Base-by-base conservation (phyloP, 2,329 filamentous ascomycete species). In the Hypoxylon sp. region DNA sequence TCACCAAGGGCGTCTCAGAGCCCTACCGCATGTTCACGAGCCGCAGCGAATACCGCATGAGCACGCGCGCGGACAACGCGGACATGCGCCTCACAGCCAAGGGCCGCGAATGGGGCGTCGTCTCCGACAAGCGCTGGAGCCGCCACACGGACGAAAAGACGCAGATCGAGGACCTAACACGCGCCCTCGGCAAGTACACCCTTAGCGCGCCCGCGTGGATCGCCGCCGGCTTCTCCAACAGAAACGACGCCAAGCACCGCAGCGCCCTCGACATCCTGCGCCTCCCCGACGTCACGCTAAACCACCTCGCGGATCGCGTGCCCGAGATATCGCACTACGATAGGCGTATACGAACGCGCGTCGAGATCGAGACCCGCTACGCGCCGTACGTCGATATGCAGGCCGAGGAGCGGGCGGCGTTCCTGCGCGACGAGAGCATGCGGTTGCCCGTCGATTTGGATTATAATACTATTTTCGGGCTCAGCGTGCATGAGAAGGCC, bases 1-100 rank as follows among this genome's bases (percentile, higher is more conserved):
- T 97, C 77, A 98, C 95, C 22, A 98, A 98, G 81, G 96, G 96
- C 52, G 96, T 99, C 31, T 94, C 92, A 2, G 96, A 99, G 78
- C 96, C 96, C 1, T 99, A 99, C 81, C 90, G 96, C 72, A 98
- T 99, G 94, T 99, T 99, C 83, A 99, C 96, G 1, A 92, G 93
- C 5, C 90, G 96, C 70, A 97, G 92, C 81, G 96, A 99, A 82
- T 99, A 97, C 81, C 92, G 96, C 69, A 94, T 99, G 87, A 93
- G 91, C 47, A 90, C 94, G 2, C 91, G 96, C 69, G 91, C 96
- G 50, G 96, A 99, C 82, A 99, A 99, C 77, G 96, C 96, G 37
- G 96, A 99, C 80, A 80, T 91, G 4, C 90, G 96, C 2, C 88
- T 99, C 31, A 98, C 96, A 0, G 85, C 87, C 31, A 91, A 91